These are phyloP conservation scores for Pseudogymnoascus pannorum DNA, from an alignment of 2,329 filamentous ascomycete species.

Conservation along the genomic window DNA sequence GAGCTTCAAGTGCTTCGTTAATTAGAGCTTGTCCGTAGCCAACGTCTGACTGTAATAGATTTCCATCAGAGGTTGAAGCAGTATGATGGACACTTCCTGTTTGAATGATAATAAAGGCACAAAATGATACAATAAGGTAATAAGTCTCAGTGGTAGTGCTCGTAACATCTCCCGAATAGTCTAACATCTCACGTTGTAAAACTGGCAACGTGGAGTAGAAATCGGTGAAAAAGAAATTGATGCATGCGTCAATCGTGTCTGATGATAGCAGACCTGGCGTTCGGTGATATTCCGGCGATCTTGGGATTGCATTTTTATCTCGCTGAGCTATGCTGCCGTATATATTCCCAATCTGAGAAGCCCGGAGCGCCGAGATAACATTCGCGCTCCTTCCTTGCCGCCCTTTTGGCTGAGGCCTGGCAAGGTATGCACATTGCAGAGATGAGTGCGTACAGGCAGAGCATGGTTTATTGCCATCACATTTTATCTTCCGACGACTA, in stretches of 20 bases:
- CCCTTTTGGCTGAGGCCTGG: neutral
- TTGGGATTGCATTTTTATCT: neutral
- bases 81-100: slow-evolving; percentile 2
- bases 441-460: slow-evolving; percentile 7
- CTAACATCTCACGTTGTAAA: slow-evolving; percentile 1
- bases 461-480: slow-evolving; percentile 11
- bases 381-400: slow-evolving; percentile 1
- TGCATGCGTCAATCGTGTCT: neutral
- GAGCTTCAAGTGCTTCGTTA: slow-evolving; percentile 1
- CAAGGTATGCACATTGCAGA: slow-evolving; percentile 5
- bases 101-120: slow-evolving; percentile 7
- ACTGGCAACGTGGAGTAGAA: neutral
- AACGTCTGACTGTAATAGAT: neutral
- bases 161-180: neutral
- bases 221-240: slow-evolving; percentile 1
- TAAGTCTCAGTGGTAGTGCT: slow-evolving; percentile 6
- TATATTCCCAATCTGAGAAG: slow-evolving; percentile 7
- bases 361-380: neutral
- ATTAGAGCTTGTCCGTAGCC: slow-evolving; percentile 1
- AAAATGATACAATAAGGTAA: slow-evolving; percentile 8
- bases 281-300: neutral
- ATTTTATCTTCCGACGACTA: slow-evolving; percentile 11
- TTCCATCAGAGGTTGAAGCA: neutral
- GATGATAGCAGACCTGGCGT: neutral
- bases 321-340: slow-evolving; percentile 1